A percentile compares a stretch with the other conserved stretches of the same genome.
phyloP scores from a whole-genome alignment of 257 asterid genomes.

The Gardenia jasminoides region DNA sequence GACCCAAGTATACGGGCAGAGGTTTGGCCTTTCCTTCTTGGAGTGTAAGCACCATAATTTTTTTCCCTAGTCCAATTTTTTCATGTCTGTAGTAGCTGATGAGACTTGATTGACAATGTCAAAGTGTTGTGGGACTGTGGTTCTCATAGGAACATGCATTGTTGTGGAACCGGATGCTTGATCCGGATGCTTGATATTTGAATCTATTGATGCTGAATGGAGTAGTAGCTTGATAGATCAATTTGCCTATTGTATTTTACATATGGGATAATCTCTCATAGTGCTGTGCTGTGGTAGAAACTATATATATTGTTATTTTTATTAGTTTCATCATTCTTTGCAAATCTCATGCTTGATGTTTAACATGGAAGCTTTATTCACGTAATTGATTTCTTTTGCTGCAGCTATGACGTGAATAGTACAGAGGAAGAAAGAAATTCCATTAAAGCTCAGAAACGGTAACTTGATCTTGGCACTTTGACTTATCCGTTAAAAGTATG shows the following conservation, averaged over 20 bases:
- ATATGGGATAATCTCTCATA: no score
- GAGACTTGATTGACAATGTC: no score
- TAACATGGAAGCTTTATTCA: no score
- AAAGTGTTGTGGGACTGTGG: no score
- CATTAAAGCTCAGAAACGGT: slow-evolving; percentile 61
- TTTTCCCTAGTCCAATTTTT: neutral
- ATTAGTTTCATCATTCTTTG: neutral
- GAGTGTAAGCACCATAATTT: slow-evolving; percentile 67
- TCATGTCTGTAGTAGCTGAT: neutral
- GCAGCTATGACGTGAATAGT: slow-evolving; percentile 78
- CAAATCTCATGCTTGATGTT: neutral
- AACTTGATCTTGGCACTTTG: neutral
- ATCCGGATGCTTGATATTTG: no score
- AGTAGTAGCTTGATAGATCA: no score
- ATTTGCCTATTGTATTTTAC: no score
- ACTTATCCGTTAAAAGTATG: no score
- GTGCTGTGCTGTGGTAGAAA: no score
- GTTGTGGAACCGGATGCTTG: no score
- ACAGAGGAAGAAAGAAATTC: slow-evolving; percentile 75
- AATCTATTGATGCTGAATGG: no score
- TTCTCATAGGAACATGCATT: no score
- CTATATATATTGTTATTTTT: neutral
- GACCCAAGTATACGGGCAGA: slow-evolving; percentile 85
- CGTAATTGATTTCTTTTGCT: neutral
- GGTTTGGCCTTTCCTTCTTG: slow-evolving; percentile 97